Percentiles rank a stretch among this genome's conserved stretches.
Evolutionary conservation across 371 early-diverging fungal species (phyloP).

Genomic region (Gilbertella persicaria): DNA sequence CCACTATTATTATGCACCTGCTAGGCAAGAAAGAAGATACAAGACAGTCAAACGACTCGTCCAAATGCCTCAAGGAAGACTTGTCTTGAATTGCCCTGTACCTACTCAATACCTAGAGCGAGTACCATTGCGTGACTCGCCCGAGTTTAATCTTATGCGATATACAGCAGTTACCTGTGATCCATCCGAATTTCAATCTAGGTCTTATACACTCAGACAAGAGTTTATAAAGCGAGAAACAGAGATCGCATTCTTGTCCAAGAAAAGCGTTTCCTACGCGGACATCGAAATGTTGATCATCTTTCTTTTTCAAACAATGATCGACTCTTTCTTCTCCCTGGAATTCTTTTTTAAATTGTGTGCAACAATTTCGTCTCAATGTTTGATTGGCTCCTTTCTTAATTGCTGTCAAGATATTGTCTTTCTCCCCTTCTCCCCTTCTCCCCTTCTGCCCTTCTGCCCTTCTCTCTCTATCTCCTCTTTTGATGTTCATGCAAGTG

Average conservation of each 20-base stretch:
- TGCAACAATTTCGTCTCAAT: too few relatives aligned
- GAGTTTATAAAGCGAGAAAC: constrained; percentile 74
- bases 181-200: constrained; percentile 74
- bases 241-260: too few relatives aligned
- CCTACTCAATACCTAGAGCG: constrained; percentile 62
- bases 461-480: too few relatives aligned
- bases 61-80: constrained; percentile 76
- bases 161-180: constrained; percentile 86
- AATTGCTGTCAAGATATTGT: too few relatives aligned
- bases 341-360: neutral
- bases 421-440: too few relatives aligned
- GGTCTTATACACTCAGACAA: constrained; percentile 84
- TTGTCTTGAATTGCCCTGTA: constrained; percentile 80
- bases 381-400: too few relatives aligned
- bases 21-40: too few relatives aligned
- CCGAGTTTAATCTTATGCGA: constrained; percentile 80
- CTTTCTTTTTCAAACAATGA: neutral
- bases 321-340: neutral
- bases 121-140: constrained; percentile 58
- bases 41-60: too few relatives aligned
- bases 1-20: too few relatives aligned
- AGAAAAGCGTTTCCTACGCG: too few relatives aligned
- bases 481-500: too few relatives aligned
- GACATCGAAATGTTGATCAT: neutral
- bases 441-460: too few relatives aligned